Evolutionary conservation across 2,329 filamentous ascomycete species (phyloP), one percentile per base, ranked within the genome.

Genomic region (Graphiopsis chlorocephala): DNA sequence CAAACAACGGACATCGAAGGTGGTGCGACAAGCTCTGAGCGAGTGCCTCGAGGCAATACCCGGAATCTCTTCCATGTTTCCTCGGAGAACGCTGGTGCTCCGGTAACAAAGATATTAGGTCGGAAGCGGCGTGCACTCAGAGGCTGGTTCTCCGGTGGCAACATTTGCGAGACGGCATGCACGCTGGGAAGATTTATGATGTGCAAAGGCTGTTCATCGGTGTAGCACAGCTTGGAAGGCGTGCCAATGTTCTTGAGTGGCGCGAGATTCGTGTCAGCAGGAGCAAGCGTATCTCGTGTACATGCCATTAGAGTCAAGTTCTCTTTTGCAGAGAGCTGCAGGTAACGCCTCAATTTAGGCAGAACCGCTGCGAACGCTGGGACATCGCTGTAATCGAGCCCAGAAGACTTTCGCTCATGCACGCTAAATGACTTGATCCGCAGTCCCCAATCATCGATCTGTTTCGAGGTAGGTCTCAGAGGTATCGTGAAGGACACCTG

Each of bases 261-360:
- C 4, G 57, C 57, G 33, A 60, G 57, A 28, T 60, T 60, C 12
- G 25, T 48, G 26, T 47, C 26, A 10, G 57, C 31, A 17, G 26
- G 42, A 1, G 42, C 38, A 3, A 60, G 42, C 35, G 57, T 60
- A 4, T 60, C 57, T 4, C 26, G 25, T 17, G 57, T 60, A 31
- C 57, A 60, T 10, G 38, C 42, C 42, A 60, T 20, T 8, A 99
- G 85, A 0, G 88, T 90, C 68, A 98, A 82, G 75, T 99, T 98
- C 76, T 96, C 93, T 74, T 94, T 90, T 0, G 95, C 95, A 25
- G 98, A 86, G 10, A 92, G 92, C 79, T 88, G 70, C 15, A 60
- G 38, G 38, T 47, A 48, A 12, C 23, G n/a, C 26, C 14, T 48
- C 15, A 60, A 42, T 14, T 60, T 60, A 15, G 57, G 42, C 57